These are phyloP conservation scores for Pseudonectria foliicola DNA, from an alignment of 2,329 filamentous ascomycete genomes.

Conservation along the genomic window DNA sequence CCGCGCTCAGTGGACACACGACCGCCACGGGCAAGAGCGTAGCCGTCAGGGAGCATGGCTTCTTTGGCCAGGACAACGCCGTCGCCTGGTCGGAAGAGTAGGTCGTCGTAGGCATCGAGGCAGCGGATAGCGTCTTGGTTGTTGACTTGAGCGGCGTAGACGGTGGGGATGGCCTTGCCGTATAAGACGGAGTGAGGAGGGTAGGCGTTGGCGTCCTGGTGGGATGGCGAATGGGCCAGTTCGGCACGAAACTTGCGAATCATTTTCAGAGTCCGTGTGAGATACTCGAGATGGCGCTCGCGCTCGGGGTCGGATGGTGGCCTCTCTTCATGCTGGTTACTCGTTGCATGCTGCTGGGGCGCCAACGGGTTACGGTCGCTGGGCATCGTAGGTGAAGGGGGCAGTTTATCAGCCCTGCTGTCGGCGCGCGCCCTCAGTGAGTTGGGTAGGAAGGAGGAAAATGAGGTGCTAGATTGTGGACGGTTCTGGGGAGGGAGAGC, in stretches of 20 bases:
- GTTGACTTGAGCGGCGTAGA: slow-evolving; percentile 70
- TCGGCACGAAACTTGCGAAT: slow-evolving; percentile 71
- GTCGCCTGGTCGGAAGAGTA: slow-evolving; percentile 81
- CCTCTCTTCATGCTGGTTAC: slow-evolving; percentile 13
- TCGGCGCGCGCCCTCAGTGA: slow-evolving; percentile 38
- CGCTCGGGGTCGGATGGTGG: slow-evolving; percentile 21
- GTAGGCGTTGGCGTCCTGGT: slow-evolving; percentile 63
- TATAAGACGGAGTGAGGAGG: slow-evolving; percentile 80
- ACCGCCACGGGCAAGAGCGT: slow-evolving; percentile 65
- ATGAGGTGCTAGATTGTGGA: slow-evolving; percentile 29
- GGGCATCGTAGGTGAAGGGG: slow-evolving; percentile 9
- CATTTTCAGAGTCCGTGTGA: slow-evolving; percentile 64
- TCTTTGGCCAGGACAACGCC: slow-evolving; percentile 82
- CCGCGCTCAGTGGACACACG: slow-evolving; percentile 74
- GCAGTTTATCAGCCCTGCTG: slow-evolving; percentile 32
- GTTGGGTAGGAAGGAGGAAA: slow-evolving; percentile 42
- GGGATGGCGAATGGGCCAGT: slow-evolving; percentile 52
- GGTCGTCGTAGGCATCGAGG: slow-evolving; percentile 74
- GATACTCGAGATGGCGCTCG: slow-evolving; percentile 50
- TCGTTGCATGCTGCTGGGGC: slow-evolving; percentile 19
- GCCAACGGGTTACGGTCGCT: slow-evolving; percentile 31
- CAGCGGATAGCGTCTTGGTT: slow-evolving; percentile 67
- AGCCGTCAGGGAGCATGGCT: slow-evolving; percentile 78
- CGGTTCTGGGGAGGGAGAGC: slow-evolving; percentile 52
- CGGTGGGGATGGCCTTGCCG: slow-evolving; percentile 78